Evolutionary conservation across 768 basidiomycete genomes (phyloP), one percentile per base, ranked within the genome.

Genomic region (Boletus rufocinnamomeus): DNA sequence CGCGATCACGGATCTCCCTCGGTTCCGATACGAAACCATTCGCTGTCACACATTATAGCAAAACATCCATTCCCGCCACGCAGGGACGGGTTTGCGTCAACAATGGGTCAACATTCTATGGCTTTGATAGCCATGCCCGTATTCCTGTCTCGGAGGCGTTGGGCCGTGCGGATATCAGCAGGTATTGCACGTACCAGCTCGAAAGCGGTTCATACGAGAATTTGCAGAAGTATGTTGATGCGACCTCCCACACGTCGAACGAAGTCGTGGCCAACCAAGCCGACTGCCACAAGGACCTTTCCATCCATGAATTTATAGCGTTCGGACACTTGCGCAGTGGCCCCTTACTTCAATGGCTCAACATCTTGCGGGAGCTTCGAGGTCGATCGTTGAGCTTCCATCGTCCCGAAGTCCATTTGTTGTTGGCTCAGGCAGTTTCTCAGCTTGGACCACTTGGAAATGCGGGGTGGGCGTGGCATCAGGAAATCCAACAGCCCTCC

Each of bases 231-330:
- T 75, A 75, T 19, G 59, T 81, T 5, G 41, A 60, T 21, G 45
- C 52, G 1, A 79, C 76, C 9, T 66, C 59, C 17, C 77, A 81
- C 50, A 75, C 75, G 0, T 69, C 79, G 2, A 84, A 84, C 48
- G 60, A 71, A n/a, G 66, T 79, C 40, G 63, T 84, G 28, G 75
- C 77, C 17, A 62, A 67, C 17, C 83, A 84, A 56, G 57, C 61
- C 0, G 66, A 73, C 9, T 82, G 81, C 52, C 77, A 76, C 6
- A 50, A 50, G 25, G 70, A 30, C 28, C 28, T 30, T 30, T 30
- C 28, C 1, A 30, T 30, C 28, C 28, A 30, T 30, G 28, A 30
- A 30, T 30, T 30, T 30, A 30, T 30, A 1, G 28, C 28, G 6
- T 30, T 30, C 28, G 28, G 28, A 30, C 28, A 30, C 28, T 6